Percentiles rank a stretch among this genome's conserved stretches.
Evolutionary conservation across 2,329 filamentous ascomycete genomes (phyloP).

Genomic region (Zymoseptoria crescenta): DNA sequence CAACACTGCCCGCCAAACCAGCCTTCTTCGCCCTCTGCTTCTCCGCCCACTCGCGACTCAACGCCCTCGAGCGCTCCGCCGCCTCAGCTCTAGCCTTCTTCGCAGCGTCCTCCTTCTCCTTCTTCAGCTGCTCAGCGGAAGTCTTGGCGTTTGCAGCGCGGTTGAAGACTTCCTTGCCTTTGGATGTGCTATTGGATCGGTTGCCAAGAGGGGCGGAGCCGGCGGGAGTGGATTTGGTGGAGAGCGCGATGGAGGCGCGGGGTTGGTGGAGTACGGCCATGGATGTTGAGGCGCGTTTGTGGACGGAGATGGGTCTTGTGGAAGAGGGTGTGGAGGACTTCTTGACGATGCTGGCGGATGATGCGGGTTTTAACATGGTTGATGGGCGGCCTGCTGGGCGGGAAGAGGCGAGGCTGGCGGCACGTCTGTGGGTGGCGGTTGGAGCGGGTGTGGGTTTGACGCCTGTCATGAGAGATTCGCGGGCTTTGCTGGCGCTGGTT

Average conservation of each 20-base stretch:
- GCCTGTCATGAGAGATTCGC: slow-evolving; percentile 32
- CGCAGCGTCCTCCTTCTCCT: slow-evolving; percentile 42
- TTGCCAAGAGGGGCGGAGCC: background rate
- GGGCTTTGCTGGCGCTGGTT: slow-evolving; percentile 40
- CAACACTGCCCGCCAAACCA: slow-evolving; percentile 3
- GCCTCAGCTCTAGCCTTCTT: slow-evolving; percentile 40
- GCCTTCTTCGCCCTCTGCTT: slow-evolving; percentile 34
- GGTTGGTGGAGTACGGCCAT: slow-evolving; percentile 8
- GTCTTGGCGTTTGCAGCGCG: slow-evolving; percentile 37
- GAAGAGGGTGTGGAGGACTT: slow-evolving; percentile 8
- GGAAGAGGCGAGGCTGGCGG: slow-evolving; percentile 18
- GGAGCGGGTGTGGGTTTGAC: slow-evolving; percentile 4
- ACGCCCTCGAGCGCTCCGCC: slow-evolving; percentile 37
- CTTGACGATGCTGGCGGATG: slow-evolving; percentile 2
- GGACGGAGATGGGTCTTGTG: slow-evolving; percentile 8
- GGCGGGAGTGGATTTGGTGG: slow-evolving; percentile 6
- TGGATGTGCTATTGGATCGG: slow-evolving; percentile 23
- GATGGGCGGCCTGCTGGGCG: slow-evolving; percentile 5
- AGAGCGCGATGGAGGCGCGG: slow-evolving; percentile 7
- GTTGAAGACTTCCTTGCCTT: slow-evolving; percentile 41
- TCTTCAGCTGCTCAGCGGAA: slow-evolving; percentile 33
- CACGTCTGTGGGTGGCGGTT: slow-evolving; percentile 12
- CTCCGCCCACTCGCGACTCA: slow-evolving; percentile 44
- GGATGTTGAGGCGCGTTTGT: slow-evolving; percentile 13
- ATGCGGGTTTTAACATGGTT: background rate